A percentile compares a stretch with the other conserved stretches of the same genome.
Evolutionary conservation across 768 basidiomycete species (phyloP).

Genomic region (Pulveroboletus frians): DNA sequence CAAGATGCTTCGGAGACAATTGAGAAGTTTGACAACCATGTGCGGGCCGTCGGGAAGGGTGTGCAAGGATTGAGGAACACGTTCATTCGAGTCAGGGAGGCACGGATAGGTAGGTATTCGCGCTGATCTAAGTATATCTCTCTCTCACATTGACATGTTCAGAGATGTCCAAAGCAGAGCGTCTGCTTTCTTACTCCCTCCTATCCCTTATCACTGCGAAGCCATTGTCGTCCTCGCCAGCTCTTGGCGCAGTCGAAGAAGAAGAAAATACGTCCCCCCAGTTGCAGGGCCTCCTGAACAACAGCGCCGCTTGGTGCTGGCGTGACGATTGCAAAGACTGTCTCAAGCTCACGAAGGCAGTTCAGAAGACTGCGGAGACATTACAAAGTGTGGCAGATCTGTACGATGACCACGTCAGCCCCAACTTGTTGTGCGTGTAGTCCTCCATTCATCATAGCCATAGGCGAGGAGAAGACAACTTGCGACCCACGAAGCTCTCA

Average conservation of each 20-base stretch:
- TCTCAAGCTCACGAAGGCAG: conserved; percentile 68
- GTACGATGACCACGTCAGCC: conserved; percentile 70
- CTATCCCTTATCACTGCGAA: conserved; percentile 72
- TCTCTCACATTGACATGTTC: neutral
- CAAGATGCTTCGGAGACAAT: conserved; percentile 61
- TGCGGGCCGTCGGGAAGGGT: conserved; percentile 60
- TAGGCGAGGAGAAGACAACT: conserved; percentile 73
- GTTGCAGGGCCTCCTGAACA: conserved; percentile 57
- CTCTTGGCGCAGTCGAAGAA: conserved; percentile 45
- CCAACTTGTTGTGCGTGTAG: neutral
- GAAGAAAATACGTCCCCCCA: conserved; percentile 37
- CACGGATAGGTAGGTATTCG: conserved; percentile 52
- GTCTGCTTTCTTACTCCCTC: conserved; percentile 66
- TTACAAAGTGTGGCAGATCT: conserved; percentile 71
- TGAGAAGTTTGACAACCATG: conserved; percentile 61
- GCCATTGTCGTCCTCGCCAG: conserved; percentile 46
- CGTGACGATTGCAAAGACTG: conserved; percentile 73
- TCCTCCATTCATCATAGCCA: conserved; percentile 1
- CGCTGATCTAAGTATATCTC: neutral
- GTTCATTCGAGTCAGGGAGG: conserved; percentile 59
- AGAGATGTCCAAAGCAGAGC: conserved; percentile 80
- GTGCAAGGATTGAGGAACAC: conserved; percentile 62
- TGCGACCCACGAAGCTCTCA: conserved; percentile 69
- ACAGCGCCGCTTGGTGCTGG: conserved; percentile 85
- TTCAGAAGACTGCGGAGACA: conserved; percentile 71